phyloP scores from a whole-genome alignment of 208 protist genomes.

The Acanthamoeba sp. region DNA sequence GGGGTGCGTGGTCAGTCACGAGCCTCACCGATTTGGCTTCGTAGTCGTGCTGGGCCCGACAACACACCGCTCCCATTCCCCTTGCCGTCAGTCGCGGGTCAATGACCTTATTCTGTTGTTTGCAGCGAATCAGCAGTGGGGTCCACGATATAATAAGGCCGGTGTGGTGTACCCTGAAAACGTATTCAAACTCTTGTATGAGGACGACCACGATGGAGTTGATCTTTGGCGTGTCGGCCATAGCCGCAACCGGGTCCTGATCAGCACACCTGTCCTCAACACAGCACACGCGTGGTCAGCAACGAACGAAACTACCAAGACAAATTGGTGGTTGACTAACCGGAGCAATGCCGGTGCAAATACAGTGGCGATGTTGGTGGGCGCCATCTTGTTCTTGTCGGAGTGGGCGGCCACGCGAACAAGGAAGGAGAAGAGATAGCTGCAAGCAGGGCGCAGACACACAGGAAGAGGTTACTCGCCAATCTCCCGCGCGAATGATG shows the following conservation, averaged over 20 bases:
- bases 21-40: constrained; percentile 26
- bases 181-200: constrained; percentile 63
- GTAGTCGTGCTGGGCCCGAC: constrained; percentile 53
- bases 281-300: not conserved
- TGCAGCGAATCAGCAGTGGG: too few relatives aligned
- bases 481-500: too few relatives aligned
- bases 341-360: constrained; percentile 49
- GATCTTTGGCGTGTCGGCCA: constrained; percentile 69
- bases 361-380: constrained; percentile 32
- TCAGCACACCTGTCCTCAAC: not conserved
- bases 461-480: not conserved
- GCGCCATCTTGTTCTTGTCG: constrained; percentile 63
- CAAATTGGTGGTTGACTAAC: not conserved
- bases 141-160: not conserved
- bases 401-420: constrained; percentile 23
- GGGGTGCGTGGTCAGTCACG: too few relatives aligned
- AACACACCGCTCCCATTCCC: constrained; percentile 19
- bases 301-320: not conserved
- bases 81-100: constrained; percentile 1
- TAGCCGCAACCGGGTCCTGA: not conserved
- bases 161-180: constrained; percentile 34
- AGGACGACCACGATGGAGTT: constrained; percentile 60
- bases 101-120: constrained; percentile 5
- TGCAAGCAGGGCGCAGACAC: not conserved
- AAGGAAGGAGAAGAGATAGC: constrained; percentile 66